A percentile compares a stretch with the other conserved stretches of the same genome.
These are phyloP conservation scores for Hyaloperonospora arabidopsidis DNA, from an alignment of 352 stramenopile species.

Conservation along the genomic window DNA sequence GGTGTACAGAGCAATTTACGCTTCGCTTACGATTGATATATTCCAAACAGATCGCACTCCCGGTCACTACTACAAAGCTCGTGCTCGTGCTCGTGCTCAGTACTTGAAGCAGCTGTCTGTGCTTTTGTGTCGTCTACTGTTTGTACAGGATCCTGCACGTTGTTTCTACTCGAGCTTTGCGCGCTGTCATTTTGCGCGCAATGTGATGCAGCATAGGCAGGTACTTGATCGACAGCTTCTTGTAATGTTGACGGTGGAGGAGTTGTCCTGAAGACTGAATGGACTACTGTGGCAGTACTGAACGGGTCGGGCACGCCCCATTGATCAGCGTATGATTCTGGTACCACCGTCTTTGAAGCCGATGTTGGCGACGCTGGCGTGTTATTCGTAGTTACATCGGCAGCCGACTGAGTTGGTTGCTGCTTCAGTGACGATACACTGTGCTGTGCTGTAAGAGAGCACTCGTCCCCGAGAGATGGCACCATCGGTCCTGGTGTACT, in stretches of 20 bases:
- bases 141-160: neutral
- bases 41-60: slow-evolving; percentile 31
- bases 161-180: slow-evolving; percentile 4
- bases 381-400: neutral
- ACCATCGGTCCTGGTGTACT: slow-evolving; percentile 10
- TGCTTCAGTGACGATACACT: slow-evolving; percentile 3
- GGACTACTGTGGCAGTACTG: neutral
- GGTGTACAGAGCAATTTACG: slow-evolving; percentile 10
- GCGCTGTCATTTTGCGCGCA: slow-evolving; percentile 1
- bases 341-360: neutral
- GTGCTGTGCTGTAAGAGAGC: neutral
- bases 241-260: slow-evolving; percentile 10
- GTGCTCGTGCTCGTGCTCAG: slow-evolving; percentile 11
- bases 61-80: slow-evolving; percentile 12
- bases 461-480: neutral
- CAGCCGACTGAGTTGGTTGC: neutral
- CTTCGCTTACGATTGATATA: slow-evolving; percentile 17
- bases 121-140: slow-evolving; percentile 9
- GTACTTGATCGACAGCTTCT: slow-evolving; percentile 14
- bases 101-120: slow-evolving; percentile 1
- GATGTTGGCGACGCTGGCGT: neutral
- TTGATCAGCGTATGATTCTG: neutral
- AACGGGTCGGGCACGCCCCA: neutral
- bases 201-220: neutral
- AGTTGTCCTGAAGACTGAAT: slow-evolving; percentile 5